A percentile compares a stretch with the other conserved stretches of the same genome.
Conservation (phyloP, 495 filamentous ascomycete genomes). For the Aspergillus homomorphus region DNA sequence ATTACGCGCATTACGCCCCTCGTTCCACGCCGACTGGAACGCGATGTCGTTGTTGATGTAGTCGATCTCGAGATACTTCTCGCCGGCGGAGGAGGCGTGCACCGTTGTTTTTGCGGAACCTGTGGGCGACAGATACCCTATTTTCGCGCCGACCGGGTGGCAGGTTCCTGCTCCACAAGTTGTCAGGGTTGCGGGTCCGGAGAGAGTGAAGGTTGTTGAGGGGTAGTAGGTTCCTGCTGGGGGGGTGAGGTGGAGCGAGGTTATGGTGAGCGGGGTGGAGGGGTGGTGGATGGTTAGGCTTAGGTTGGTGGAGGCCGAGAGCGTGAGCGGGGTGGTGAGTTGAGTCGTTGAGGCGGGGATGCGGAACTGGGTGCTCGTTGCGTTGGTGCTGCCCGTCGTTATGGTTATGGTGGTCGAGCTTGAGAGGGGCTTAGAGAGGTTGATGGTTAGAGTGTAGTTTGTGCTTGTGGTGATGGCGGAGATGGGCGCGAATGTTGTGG, state of each 20-base stretch:
- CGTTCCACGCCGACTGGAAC: conserved; percentile 38
- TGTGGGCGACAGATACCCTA: conserved; percentile 29
- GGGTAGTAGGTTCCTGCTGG: conserved; percentile 39
- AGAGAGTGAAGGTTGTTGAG: conserved; percentile 31
- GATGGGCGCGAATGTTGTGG: conserved; percentile 30
- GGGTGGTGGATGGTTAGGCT: conserved; percentile 21
- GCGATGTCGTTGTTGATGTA: conserved; percentile 54
- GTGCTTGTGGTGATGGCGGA: conserved; percentile 38
- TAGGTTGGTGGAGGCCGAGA: conserved; percentile 33
- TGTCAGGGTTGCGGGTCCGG: conserved; percentile 27
- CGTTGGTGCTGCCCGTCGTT: conserved; percentile 5
- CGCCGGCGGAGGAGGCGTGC: conserved; percentile 25
- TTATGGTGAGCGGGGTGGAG: conserved; percentile 13
- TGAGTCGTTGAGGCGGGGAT: conserved; percentile 14
- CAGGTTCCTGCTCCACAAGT: conserved; percentile 35
- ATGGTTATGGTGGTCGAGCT: conserved; percentile 10
- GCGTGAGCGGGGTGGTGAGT: conserved; percentile 19
- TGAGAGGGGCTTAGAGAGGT: conserved; percentile 17
- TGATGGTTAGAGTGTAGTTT: conserved; percentile 28
- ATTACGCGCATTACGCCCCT: conserved; percentile 45
- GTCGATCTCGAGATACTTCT: conserved; percentile 43
- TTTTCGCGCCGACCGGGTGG: conserved; percentile 40
- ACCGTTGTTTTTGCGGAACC: conserved; percentile 27
- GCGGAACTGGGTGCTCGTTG: conserved; percentile 3
- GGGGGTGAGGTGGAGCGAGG: conserved; percentile 25